These are phyloP conservation scores for Verticillium tricorpus DNA, from an alignment of 2,329 filamentous ascomycete genomes.

Conservation along the genomic window DNA sequence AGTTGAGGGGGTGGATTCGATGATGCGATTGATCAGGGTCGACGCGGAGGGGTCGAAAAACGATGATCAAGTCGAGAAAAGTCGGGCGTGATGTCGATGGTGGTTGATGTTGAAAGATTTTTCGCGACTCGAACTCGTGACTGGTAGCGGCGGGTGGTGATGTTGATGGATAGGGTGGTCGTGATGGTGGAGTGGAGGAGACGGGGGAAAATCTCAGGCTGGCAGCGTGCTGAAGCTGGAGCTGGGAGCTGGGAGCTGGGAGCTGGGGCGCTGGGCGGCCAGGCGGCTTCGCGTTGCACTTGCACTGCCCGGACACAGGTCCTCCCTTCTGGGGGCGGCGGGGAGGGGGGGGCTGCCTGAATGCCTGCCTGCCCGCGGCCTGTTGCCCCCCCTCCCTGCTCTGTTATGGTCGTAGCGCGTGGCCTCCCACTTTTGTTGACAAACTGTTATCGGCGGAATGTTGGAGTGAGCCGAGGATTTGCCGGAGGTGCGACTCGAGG, in stretches of 20 bases:
- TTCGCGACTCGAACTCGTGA: constrained; percentile 1
- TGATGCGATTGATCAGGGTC: background rate
- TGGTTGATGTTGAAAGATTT: constrained; percentile 10
- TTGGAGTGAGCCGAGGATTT: constrained; percentile 7
- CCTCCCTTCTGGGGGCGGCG: no score
- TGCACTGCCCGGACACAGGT: background rate
- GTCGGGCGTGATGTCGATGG: constrained; percentile 5
- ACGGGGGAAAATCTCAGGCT: background rate
- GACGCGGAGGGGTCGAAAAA: background rate
- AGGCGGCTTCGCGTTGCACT: background rate
- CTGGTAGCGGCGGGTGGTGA: background rate
- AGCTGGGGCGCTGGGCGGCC: background rate
- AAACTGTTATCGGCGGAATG: constrained; percentile 12
- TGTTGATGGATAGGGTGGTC: background rate
- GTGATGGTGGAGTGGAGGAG: constrained; percentile 1
- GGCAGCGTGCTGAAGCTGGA: background rate
- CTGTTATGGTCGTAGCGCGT: constrained; percentile 13
- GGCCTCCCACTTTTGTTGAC: constrained; percentile 7
- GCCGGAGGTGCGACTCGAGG: constrained; percentile 1
- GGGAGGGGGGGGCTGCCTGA: background rate
- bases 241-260: background rate
- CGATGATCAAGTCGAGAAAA: background rate
- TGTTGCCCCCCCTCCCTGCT: background rate
- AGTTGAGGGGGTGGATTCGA: background rate
- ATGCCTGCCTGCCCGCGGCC: background rate